phyloP scores from a whole-genome alignment of 495 filamentous ascomycete genomes.

The Amniculicola lignicola region DNA sequence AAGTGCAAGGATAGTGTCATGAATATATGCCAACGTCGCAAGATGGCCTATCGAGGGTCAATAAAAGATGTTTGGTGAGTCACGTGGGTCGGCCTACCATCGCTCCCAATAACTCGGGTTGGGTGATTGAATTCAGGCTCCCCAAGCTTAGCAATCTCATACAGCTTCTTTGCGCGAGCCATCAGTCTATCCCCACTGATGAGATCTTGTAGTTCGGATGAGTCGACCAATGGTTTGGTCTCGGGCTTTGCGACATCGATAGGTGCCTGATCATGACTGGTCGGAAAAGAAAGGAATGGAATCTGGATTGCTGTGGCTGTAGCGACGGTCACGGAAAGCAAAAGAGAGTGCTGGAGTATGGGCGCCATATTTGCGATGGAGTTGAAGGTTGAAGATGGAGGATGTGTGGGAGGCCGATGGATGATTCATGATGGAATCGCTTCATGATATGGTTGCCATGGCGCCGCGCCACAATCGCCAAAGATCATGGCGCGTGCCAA shows the following conservation, averaged over 20 bases:
- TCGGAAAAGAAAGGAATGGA: not conserved
- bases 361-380: too few relatives aligned
- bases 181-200: conserved; percentile 54
- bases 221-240: conserved; percentile 45
- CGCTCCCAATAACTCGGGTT: conserved; percentile 62
- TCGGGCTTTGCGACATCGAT: not conserved
- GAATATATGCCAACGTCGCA: conserved; percentile 60
- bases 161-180: conserved; percentile 54
- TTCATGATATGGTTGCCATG: too few relatives aligned
- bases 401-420: too few relatives aligned
- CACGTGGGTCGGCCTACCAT: conserved; percentile 45
- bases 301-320: conserved; percentile 18
- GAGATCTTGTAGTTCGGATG: conserved; percentile 51
- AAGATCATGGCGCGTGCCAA: too few relatives aligned
- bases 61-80: not conserved
- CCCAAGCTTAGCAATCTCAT: conserved; percentile 52
- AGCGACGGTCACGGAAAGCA: conserved; percentile 10
- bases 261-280: not conserved
- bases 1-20: conserved; percentile 48
- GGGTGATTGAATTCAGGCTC: conserved; percentile 58
- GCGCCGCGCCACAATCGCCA: too few relatives aligned
- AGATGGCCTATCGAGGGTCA: conserved; percentile 47
- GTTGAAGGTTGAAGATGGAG: too few relatives aligned
- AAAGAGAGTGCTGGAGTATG: too few relatives aligned
- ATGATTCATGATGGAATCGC: too few relatives aligned